Evolutionary conservation across 208 protist genomes (phyloP).

Genomic region (Trypanosoma conorhini): DNA sequence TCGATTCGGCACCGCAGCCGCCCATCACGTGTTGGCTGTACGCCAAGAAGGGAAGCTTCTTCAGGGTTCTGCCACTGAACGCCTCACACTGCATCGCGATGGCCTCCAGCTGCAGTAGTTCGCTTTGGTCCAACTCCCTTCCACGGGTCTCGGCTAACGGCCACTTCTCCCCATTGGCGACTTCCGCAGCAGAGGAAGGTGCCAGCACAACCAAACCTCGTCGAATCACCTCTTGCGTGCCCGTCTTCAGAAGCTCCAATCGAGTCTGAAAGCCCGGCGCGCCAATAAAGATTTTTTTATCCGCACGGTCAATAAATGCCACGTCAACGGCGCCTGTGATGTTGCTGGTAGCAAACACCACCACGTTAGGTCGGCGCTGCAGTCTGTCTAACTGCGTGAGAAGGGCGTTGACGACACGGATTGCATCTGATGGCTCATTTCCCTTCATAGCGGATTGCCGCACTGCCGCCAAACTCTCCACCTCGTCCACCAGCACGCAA

Average conservation of each 20-base stretch:
- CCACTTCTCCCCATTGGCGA: background rate
- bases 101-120: slow-evolving; percentile 22
- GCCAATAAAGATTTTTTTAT: slow-evolving; percentile 95
- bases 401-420: slow-evolving; percentile 96
- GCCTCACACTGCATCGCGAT: slow-evolving; percentile 56
- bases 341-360: slow-evolving; percentile 97
- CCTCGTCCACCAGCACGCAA: slow-evolving; percentile 95
- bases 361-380: slow-evolving; percentile 84
- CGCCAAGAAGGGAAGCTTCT: slow-evolving; percentile 93
- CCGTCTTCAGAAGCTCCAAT: slow-evolving; percentile 68
- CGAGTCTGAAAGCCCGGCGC: slow-evolving; percentile 80
- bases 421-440: slow-evolving; percentile 95
- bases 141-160: background rate
- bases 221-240: slow-evolving; percentile 78
- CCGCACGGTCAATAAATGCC: slow-evolving; percentile 96
- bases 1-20: background rate
- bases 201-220: slow-evolving; percentile 39
- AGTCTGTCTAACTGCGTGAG: slow-evolving; percentile 97
- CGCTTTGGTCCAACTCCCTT: background rate
- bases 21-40: slow-evolving; percentile 30
- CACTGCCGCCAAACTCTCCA: slow-evolving; percentile 95
- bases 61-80: slow-evolving; percentile 89
- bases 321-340: slow-evolving; percentile 93
- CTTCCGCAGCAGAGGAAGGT: background rate
- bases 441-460: slow-evolving; percentile 84